phyloP scores from a whole-genome alignment of 371 early-diverging fungal genomes.

The Syncephalastrum sp. region DNA sequence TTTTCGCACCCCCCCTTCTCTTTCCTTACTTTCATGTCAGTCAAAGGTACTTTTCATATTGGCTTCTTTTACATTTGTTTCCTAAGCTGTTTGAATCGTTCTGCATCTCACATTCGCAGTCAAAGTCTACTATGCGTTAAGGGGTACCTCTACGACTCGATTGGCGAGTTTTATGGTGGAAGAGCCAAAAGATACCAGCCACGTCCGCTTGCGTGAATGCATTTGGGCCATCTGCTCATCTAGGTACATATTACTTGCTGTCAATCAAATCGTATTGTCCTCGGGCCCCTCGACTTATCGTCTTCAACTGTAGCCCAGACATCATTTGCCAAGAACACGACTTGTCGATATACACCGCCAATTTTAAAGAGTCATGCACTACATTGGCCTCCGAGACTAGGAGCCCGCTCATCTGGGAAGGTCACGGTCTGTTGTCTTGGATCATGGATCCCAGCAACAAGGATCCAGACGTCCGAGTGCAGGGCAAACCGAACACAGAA shows the following conservation, averaged over 20 bases:
- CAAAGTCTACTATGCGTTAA: slow-evolving; percentile 32
- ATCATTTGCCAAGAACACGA: slow-evolving; percentile 49
- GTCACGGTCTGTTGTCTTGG: slow-evolving; percentile 45
- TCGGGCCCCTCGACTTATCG: slow-evolving; percentile 6
- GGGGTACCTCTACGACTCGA: slow-evolving; percentile 32
- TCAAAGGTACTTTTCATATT: slow-evolving; percentile 6
- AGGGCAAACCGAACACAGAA: slow-evolving; percentile 23
- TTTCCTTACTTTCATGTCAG: slow-evolving; percentile 4
- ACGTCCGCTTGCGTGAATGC: slow-evolving; percentile 33
- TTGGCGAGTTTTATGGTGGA: slow-evolving; percentile 23
- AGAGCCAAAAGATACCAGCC: slow-evolving; percentile 8
- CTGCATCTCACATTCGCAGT: slow-evolving; percentile 13
- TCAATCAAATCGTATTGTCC: not conserved
- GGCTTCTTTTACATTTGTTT: not conserved
- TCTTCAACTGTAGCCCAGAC: slow-evolving; percentile 34
- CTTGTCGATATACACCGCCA: slow-evolving; percentile 44
- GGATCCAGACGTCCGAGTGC: slow-evolving; percentile 14
- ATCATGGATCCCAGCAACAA: slow-evolving; percentile 27
- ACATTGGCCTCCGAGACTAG: slow-evolving; percentile 11
- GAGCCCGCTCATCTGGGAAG: slow-evolving; percentile 39
- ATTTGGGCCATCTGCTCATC: slow-evolving; percentile 45
- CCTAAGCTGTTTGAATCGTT: slow-evolving; percentile 7
- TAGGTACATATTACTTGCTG: slow-evolving; percentile 24
- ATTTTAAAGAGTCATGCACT: slow-evolving; percentile 34
- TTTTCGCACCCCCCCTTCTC: slow-evolving; percentile 5